Conservation (phyloP, 495 filamentous ascomycete species). For the Aspergillus incahuasiensis region DNA sequence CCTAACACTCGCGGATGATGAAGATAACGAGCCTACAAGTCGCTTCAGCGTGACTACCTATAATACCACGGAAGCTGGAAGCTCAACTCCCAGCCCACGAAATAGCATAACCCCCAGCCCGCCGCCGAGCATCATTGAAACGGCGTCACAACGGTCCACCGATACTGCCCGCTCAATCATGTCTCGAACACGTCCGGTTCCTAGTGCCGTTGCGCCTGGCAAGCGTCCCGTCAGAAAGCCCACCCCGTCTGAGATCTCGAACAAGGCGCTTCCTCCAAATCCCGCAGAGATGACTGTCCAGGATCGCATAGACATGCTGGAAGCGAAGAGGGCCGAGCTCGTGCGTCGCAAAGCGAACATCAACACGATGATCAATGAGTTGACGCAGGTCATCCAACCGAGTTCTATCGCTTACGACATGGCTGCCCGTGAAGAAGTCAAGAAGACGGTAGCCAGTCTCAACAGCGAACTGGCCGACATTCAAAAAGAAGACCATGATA, state of each 20-base stretch:
- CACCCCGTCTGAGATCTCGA: conserved; percentile 45
- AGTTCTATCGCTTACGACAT: conserved; percentile 54
- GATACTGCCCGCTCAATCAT: conserved; percentile 41
- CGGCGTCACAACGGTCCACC: conserved; percentile 27
- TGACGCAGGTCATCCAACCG: conserved; percentile 58
- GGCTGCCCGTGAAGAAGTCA: conserved; percentile 60
- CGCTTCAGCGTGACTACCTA: conserved; percentile 74
- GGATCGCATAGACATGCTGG: conserved; percentile 61
- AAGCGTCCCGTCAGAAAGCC: conserved; percentile 48
- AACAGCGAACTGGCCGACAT: conserved; percentile 73
- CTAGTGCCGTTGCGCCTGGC: conserved; percentile 36
- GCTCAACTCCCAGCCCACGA: conserved; percentile 36
- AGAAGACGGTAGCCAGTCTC: conserved; percentile 65
- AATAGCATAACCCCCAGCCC: conserved; percentile 41
- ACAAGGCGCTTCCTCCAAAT: conserved; percentile 49
- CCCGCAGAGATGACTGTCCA: conserved; percentile 53
- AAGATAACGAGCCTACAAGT: conserved; percentile 48
- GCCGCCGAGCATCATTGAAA: conserved; percentile 34
- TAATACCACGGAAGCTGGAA: conserved; percentile 47
- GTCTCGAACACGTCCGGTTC: conserved; percentile 45
- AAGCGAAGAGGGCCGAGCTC: conserved; percentile 63
- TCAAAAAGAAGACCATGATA: conserved; percentile 74
- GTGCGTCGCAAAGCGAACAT: conserved; percentile 64
- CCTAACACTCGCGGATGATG: conserved; percentile 25
- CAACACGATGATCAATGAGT: conserved; percentile 63